These are phyloP conservation scores for Globomyces sp. DNA, from an alignment of 371 early-diverging fungal species.

Conservation along the genomic window DNA sequence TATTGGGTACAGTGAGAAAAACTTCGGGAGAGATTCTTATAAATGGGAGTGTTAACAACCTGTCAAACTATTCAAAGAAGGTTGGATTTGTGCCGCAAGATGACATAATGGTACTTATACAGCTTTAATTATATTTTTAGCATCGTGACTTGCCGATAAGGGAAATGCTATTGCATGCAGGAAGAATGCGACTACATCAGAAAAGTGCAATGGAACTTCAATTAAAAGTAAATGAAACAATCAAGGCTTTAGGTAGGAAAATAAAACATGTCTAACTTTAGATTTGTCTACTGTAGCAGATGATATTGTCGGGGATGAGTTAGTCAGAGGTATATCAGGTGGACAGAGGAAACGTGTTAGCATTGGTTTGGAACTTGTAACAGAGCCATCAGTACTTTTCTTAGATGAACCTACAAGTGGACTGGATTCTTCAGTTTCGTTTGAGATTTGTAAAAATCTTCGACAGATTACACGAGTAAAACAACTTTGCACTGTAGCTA, in stretches of 20 bases:
- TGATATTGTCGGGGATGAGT: slow-evolving; percentile 76
- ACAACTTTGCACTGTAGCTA: slow-evolving; percentile 62
- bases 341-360: slow-evolving; percentile 83
- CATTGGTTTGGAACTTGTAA: slow-evolving; percentile 84
- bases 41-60: too few species aligned
- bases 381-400: slow-evolving; percentile 71
- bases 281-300: slow-evolving; percentile 62
- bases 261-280: slow-evolving; percentile 40
- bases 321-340: slow-evolving; percentile 68
- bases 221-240: slow-evolving; percentile 58
- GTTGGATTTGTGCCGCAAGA: slow-evolving; percentile 61
- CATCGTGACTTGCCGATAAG: slow-evolving; percentile 75
- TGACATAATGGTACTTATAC: slow-evolving; percentile 54
- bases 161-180: slow-evolving; percentile 83
- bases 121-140: background rate
- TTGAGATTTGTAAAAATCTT: slow-evolving; percentile 60
- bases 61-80: too few species aligned
- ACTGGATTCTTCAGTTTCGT: slow-evolving; percentile 68
- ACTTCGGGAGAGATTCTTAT: too few species aligned
- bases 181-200: slow-evolving; percentile 68
- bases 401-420: slow-evolving; percentile 92
- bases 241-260: slow-evolving; percentile 41
- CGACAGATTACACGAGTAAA: slow-evolving; percentile 56
- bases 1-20: too few species aligned
- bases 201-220: slow-evolving; percentile 49